A percentile compares a stretch with the other conserved stretches of the same genome.
Conservation (phyloP, 2,329 filamentous ascomycete genomes). For the Pseudopyricularia javanii region DNA sequence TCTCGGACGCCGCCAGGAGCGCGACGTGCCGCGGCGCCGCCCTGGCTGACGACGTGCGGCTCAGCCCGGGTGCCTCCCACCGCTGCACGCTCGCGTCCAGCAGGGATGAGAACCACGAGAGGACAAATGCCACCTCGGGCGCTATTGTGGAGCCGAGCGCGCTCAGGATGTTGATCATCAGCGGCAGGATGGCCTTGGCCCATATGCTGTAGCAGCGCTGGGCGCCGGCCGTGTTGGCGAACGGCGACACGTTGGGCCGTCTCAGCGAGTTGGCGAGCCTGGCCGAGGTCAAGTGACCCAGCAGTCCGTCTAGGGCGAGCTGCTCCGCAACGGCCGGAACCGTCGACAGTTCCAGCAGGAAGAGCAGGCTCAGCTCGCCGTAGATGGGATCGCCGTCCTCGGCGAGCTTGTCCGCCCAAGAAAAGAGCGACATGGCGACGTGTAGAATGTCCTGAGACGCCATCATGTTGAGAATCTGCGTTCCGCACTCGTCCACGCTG, state of each 20-base stretch:
- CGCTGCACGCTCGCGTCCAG: constrained; percentile 59
- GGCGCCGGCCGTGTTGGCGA: constrained; percentile 55
- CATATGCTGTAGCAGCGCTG: constrained; percentile 80
- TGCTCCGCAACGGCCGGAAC: constrained; percentile 76
- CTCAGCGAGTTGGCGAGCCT: constrained; percentile 70
- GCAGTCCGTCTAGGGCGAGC: constrained; percentile 74
- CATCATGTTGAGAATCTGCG: constrained; percentile 60
- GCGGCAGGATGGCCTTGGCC: constrained; percentile 74
- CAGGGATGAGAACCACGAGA: constrained; percentile 80
- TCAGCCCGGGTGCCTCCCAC: constrained; percentile 50
- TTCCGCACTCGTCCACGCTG: constrained; percentile 57
- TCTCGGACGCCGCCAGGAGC: constrained; percentile 61
- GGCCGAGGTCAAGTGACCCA: constrained; percentile 67
- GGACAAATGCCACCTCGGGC: constrained; percentile 71
- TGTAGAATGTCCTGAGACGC: constrained; percentile 62
- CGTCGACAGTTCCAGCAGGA: constrained; percentile 77
- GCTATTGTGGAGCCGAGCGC: constrained; percentile 72
- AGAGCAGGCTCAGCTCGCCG: constrained; percentile 80
- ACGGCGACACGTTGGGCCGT: constrained; percentile 59
- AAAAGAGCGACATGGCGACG: constrained; percentile 77
- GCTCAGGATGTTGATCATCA: constrained; percentile 78
- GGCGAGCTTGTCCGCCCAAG: constrained; percentile 79
- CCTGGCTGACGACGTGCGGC: constrained; percentile 24
- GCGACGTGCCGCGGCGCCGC: constrained; percentile 54
- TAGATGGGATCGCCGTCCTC: constrained; percentile 71